Evolutionary conservation across 1,284 basidiomycete species (phyloP).

Genomic region (Ustilago esculenta): DNA sequence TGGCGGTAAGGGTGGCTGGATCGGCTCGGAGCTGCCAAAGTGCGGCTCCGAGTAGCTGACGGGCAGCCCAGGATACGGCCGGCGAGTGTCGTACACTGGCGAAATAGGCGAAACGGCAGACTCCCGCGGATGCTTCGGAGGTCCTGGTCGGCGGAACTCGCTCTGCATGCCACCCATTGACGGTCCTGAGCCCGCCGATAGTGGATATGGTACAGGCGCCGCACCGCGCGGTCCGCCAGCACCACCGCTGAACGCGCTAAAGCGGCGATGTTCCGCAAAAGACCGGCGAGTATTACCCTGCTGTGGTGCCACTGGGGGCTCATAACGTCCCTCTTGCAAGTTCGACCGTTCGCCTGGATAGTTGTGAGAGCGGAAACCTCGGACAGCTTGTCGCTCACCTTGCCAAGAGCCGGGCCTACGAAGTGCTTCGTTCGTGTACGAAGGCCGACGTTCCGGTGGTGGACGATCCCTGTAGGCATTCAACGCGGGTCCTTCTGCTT

Average conservation of each 20-base stretch:
- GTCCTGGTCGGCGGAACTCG: conserved; percentile 35
- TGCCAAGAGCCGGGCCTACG: conserved; percentile 22
- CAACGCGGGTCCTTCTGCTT: conserved; percentile 7
- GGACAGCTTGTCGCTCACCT: conserved; percentile 11
- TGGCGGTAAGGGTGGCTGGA: conserved; percentile 22
- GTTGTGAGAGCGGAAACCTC: not conserved
- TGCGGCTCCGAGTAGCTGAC: conserved; percentile 16
- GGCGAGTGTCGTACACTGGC: conserved; percentile 24
- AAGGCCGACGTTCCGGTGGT: conserved; percentile 13
- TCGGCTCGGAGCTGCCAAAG: conserved; percentile 7
- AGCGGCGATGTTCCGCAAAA: conserved; percentile 14
- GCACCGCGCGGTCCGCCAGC: conserved; percentile 4
- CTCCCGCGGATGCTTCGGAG: conserved; percentile 15
- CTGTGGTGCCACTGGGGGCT: conserved; percentile 5
- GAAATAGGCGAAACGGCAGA: conserved; percentile 19
- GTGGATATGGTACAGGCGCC: not conserved
- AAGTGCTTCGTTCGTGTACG: conserved; percentile 13
- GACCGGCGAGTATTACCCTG: conserved; percentile 3
- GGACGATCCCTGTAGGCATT: conserved; percentile 9
- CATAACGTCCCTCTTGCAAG: conserved; percentile 7
- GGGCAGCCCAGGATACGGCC: conserved; percentile 12
- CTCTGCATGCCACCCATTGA: conserved; percentile 12
- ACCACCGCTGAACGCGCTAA: conserved; percentile 15
- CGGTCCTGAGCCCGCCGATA: not conserved
- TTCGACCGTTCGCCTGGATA: conserved; percentile 13